phyloP scores from a whole-genome alignment of 768 basidiomycete species.

The Favolaschia claudopus region DNA sequence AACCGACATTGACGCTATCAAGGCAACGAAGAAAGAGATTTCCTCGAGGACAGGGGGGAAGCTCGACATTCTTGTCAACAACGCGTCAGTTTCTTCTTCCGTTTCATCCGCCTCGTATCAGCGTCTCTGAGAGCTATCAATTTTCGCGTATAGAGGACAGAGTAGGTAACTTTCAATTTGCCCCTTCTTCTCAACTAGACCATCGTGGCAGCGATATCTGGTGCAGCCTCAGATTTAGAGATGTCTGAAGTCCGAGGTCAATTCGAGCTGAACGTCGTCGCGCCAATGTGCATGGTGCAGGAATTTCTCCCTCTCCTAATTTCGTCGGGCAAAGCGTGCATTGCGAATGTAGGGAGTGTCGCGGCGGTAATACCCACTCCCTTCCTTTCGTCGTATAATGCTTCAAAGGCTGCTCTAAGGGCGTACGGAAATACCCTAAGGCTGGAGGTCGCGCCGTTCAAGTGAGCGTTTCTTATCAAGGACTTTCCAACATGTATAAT shows the following conservation, averaged over 20 bases:
- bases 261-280: background rate
- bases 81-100: background rate
- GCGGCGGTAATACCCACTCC: too few relatives aligned
- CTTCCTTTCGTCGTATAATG: too few relatives aligned
- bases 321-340: background rate
- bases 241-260: background rate
- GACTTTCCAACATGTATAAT: too few relatives aligned
- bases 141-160: too few relatives aligned
- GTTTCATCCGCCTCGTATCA: background rate
- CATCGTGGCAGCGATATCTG: too few relatives aligned
- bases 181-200: too few relatives aligned
- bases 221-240: slow-evolving; percentile 1
- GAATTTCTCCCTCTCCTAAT: slow-evolving; percentile 8
- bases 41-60: background rate
- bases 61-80: background rate
- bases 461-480: too few relatives aligned
- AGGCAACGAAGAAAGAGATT: background rate
- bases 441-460: too few relatives aligned
- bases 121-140: too few relatives aligned
- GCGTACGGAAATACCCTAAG: too few relatives aligned
- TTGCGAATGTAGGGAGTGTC: background rate
- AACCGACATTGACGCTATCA: background rate
- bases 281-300: slow-evolving; percentile 2
- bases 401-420: too few relatives aligned
- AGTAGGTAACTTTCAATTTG: too few relatives aligned